These are phyloP conservation scores for Blastomyces parvus DNA, from an alignment of 2,329 filamentous ascomycete genomes.

Conservation along the genomic window DNA sequence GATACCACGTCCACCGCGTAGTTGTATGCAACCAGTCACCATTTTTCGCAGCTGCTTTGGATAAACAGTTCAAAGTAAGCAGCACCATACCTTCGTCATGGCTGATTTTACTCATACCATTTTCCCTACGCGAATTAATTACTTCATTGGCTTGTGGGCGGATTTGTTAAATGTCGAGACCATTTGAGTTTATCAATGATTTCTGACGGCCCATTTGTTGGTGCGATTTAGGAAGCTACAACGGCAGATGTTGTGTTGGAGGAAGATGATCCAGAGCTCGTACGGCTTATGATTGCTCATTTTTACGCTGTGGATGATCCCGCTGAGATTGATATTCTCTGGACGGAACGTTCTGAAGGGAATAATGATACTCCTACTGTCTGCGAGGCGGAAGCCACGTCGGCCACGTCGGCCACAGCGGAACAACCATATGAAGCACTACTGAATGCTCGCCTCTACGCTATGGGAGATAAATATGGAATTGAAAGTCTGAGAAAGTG, in stretches of 20 bases:
- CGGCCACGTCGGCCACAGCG: neutral
- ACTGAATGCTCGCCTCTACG: neutral
- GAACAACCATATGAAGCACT: neutral
- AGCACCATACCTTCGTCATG: neutral
- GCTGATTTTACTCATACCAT: neutral
- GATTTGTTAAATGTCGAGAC: neutral
- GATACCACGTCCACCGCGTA: neutral
- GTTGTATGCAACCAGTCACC: neutral
- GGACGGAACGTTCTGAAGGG: neutral
- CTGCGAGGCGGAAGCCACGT: neutral
- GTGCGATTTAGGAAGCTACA: neutral
- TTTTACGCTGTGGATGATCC: neutral
- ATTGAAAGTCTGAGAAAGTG: neutral
- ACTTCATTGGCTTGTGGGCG: neutral
- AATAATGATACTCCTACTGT: neutral
- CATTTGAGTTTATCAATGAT: neutral
- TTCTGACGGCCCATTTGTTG: neutral
- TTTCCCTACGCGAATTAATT: neutral
- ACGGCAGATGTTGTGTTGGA: neutral
- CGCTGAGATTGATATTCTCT: neutral
- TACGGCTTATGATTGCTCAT: neutral
- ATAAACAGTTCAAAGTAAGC: neutral
- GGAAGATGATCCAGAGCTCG: neutral
- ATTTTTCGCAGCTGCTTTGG: neutral
- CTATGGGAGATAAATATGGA: neutral